Conservation (phyloP, 2,329 filamentous ascomycete genomes). For the Cylindrodendrum hubeiense region DNA sequence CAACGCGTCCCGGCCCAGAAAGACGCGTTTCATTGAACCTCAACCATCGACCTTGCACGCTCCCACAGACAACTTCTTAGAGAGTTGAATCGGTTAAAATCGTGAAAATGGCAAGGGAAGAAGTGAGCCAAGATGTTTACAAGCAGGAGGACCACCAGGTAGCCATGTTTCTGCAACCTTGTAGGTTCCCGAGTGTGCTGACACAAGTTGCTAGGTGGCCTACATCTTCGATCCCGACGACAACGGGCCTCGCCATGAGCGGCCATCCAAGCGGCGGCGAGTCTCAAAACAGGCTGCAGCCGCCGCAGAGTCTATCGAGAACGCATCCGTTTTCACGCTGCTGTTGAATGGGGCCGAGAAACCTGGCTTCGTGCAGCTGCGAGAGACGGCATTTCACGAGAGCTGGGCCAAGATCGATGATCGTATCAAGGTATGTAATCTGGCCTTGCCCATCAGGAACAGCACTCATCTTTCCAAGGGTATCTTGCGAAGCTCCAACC, state of each 20-base stretch:
- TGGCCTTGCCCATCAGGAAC: conserved; percentile 32
- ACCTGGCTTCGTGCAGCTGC: conserved; percentile 60
- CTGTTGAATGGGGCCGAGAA: conserved; percentile 69
- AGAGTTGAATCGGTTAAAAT: neutral
- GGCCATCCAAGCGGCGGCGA: conserved; percentile 70
- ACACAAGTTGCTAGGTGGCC: conserved; percentile 60
- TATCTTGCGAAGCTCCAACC: conserved; percentile 71
- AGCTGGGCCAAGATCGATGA: conserved; percentile 75
- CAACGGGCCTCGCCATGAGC: conserved; percentile 48
- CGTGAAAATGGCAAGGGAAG: conserved; percentile 41
- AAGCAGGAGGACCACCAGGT: conserved; percentile 62
- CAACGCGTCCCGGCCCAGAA: conserved; percentile 24
- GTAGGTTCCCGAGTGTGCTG: conserved; percentile 19
- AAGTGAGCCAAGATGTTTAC: conserved; percentile 41
- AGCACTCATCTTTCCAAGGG: conserved; percentile 51
- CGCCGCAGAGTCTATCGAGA: conserved; percentile 19
- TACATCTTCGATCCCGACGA: conserved; percentile 71
- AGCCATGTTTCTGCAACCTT: conserved; percentile 10
- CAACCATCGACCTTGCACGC: conserved; percentile 24
- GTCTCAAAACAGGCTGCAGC: conserved; percentile 56
- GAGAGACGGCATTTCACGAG: conserved; percentile 70
- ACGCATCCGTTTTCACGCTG: conserved; percentile 58
- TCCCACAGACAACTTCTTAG: neutral
- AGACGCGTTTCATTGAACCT: conserved; percentile 37
- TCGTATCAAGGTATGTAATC: conserved; percentile 64